Percentiles rank a stretch among this genome's conserved stretches.
Evolutionary conservation across 805 yeast species (phyloP).

Genomic region (Torulaspora delbrueckii): DNA sequence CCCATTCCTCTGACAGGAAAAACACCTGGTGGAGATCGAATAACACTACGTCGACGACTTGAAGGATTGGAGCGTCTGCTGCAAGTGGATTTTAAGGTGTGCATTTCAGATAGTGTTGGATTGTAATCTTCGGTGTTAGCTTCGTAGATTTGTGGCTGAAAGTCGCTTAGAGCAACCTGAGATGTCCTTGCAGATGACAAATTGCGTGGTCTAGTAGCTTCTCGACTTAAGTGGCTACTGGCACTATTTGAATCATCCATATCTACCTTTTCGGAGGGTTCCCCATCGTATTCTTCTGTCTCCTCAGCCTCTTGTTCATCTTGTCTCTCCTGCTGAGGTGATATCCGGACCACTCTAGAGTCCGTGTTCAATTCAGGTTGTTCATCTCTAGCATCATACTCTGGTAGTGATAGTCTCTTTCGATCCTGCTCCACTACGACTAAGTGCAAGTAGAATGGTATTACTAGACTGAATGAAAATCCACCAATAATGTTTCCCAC

Average conservation of each 20-base stretch:
- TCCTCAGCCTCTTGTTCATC: conserved; percentile 8
- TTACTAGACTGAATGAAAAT: conserved; percentile 50
- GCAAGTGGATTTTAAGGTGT: conserved; percentile 1
- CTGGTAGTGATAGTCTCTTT: conserved; percentile 55
- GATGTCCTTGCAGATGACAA: neutral
- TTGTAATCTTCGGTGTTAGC: neutral
- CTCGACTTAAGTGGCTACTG: neutral
- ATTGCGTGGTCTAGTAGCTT: neutral
- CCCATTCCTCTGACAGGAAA: conserved; percentile 83
- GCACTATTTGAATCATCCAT: conserved; percentile 2
- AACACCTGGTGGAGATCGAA: conserved; percentile 66
- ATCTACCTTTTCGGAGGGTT: conserved; percentile 9
- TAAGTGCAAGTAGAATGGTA: conserved; percentile 72
- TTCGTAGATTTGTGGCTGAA: neutral
- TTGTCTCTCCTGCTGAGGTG: conserved; percentile 16
- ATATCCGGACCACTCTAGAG: conserved; percentile 65
- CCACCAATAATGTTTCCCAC: conserved; percentile 84
- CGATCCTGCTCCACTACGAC: conserved; percentile 69
- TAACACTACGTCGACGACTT: conserved; percentile 1
- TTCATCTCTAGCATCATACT: conserved; percentile 68
- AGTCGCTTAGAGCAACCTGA: neutral
- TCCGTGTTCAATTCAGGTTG: conserved; percentile 75
- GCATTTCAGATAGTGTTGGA: neutral
- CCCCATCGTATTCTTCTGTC: conserved; percentile 11
- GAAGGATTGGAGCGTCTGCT: conserved; percentile 8